Evolutionary conservation across 257 asterid genomes (phyloP).

Genomic region (Lycium ferocissimum): DNA sequence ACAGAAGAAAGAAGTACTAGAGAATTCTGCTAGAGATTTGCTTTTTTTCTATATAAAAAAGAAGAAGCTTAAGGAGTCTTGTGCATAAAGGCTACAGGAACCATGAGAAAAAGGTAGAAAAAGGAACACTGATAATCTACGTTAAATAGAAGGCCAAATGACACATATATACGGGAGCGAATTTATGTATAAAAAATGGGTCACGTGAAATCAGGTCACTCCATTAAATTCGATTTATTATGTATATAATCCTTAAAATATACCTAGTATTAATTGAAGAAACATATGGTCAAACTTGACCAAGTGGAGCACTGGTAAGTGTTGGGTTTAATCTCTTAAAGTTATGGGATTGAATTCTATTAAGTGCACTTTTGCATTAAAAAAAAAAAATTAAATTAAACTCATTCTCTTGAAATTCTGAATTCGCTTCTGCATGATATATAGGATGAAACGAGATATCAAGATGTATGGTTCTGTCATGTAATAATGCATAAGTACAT

Average conservation of each 20-base stretch:
- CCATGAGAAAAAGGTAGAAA: background rate
- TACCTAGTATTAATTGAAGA: too few relatives aligned
- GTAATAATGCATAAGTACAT: slow-evolving; percentile 6
- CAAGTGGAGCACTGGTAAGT: too few relatives aligned
- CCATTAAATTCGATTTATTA: too few relatives aligned
- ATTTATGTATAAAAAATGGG: too few relatives aligned
- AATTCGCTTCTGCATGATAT: background rate
- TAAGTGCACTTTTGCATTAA: too few relatives aligned
- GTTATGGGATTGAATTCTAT: too few relatives aligned
- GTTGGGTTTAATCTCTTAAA: too few relatives aligned
- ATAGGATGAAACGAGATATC: background rate
- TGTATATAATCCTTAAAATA: too few relatives aligned
- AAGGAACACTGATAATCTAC: background rate
- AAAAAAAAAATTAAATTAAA: too few relatives aligned
- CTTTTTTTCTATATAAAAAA: background rate
- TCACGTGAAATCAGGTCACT: too few relatives aligned
- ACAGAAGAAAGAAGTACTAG: background rate
- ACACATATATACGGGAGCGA: background rate
- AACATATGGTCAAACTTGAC: too few relatives aligned
- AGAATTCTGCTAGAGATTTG: background rate
- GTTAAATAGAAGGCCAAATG: slow-evolving; percentile 2
- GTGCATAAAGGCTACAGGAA: background rate
- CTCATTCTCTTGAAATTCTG: too few relatives aligned
- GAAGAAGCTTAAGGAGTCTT: background rate
- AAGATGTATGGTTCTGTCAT: background rate